Conservation (phyloP, 1,284 basidiomycete species). For the Anthracocystis setariae region DNA sequence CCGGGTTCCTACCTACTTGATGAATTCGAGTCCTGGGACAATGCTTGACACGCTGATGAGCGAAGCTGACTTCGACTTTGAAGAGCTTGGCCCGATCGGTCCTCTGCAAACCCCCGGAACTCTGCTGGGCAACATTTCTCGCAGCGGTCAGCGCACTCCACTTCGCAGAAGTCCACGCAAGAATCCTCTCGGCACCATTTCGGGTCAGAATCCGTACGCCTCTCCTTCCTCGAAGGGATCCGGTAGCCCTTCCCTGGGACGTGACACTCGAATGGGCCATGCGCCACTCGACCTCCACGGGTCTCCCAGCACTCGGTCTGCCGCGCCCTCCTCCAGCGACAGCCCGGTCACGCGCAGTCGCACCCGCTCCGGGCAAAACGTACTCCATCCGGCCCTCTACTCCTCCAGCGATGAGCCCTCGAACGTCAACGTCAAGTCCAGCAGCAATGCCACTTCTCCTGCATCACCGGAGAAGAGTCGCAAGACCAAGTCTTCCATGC, state of each 20-base stretch:
- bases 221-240: constrained; percentile 22
- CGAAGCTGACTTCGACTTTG: constrained; percentile 60
- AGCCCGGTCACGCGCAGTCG: constrained; percentile 54
- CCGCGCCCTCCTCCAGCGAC: constrained; percentile 25
- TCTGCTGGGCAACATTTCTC: constrained; percentile 22
- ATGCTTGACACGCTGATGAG: constrained; percentile 62
- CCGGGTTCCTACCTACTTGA: constrained; percentile 55
- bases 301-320: constrained; percentile 13
- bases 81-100: constrained; percentile 41
- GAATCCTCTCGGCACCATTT: constrained; percentile 59
- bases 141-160: constrained; percentile 19
- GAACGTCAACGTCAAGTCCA: constrained; percentile 24
- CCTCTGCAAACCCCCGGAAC: constrained; percentile 42
- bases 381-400: constrained; percentile 46
- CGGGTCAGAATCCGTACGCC: constrained; percentile 61
- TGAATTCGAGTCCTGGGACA: constrained; percentile 63
- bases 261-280: constrained; percentile 11
- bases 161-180: constrained; percentile 63
- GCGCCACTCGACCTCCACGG: constrained; percentile 4
- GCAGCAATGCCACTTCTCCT: constrained; percentile 53
- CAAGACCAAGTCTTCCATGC: constrained; percentile 19
- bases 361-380: constrained; percentile 31
- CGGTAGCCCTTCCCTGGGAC: constrained; percentile 21
- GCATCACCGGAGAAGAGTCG: constrained; percentile 34
- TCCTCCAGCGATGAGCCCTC: constrained; percentile 42